phyloP scores from a whole-genome alignment of 345 rosid genomes.

The Eutrema yunnanense region DNA sequence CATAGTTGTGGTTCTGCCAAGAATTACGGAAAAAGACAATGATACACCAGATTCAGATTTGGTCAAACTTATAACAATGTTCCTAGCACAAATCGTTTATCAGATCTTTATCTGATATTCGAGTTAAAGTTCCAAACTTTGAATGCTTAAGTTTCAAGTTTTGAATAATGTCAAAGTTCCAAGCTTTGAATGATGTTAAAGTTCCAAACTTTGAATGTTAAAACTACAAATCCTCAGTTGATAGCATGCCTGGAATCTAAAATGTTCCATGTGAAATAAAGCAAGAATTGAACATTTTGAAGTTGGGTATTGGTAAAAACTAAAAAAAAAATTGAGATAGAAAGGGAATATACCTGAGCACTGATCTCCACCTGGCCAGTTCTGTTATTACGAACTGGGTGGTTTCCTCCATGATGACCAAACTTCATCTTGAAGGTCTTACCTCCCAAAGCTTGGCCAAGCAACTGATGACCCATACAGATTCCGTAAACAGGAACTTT shows the following conservation, averaged over 20 bases:
- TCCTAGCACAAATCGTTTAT: not conserved
- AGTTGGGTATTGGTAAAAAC: not conserved
- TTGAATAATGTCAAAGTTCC: not conserved
- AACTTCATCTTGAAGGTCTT: slow-evolving; percentile 97
- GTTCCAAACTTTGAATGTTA: not conserved
- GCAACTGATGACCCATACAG: slow-evolving; percentile 97
- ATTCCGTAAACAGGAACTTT: slow-evolving; percentile 93
- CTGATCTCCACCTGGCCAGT: slow-evolving; percentile 85
- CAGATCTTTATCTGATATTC: not conserved
- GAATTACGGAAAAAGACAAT: not conserved
- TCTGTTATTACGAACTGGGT: slow-evolving; percentile 69
- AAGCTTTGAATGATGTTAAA: not conserved
- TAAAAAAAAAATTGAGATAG: not conserved
- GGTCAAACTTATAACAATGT: not conserved
- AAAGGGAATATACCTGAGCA: slow-evolving; percentile 59
- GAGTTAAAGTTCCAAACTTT: not conserved
- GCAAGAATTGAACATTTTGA: not conserved
- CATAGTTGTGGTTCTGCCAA: slow-evolving; percentile 89
- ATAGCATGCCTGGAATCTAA: not conserved
- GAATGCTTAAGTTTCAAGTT: not conserved
- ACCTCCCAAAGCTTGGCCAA: slow-evolving; percentile 96
- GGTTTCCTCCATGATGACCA: slow-evolving; percentile 98
- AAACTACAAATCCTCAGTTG: not conserved
- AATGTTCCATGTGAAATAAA: not conserved
- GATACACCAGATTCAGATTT: not conserved